phyloP scores from a whole-genome alignment of 139 green algal genomes.

The Gonium pectorale region DNA sequence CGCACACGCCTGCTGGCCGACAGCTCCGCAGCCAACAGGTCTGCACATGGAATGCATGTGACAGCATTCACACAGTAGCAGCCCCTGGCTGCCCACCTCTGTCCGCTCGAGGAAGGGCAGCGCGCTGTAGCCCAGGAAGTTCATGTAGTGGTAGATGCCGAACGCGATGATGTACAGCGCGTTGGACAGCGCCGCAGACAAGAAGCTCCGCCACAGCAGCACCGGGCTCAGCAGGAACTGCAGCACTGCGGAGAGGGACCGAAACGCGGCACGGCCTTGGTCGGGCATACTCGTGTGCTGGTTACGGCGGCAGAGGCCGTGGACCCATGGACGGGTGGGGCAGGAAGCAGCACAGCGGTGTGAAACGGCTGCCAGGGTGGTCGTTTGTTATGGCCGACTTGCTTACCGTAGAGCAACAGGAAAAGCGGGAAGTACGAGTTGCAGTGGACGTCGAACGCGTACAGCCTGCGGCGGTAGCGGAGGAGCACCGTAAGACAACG shows the following conservation, averaged over 20 bases:
- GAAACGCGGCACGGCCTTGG: no score
- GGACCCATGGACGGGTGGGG: no score
- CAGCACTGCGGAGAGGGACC: conserved; percentile 79
- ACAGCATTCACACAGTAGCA: no score
- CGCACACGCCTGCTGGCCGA: no score
- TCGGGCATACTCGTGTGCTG: no score
- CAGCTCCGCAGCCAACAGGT: no score
- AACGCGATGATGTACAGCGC: conserved; percentile 81
- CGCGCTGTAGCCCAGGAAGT: conserved; percentile 94
- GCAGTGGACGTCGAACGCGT: conserved; percentile 99
- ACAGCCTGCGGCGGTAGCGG: conserved; percentile 77
- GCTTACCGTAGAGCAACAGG: conserved; percentile 85
- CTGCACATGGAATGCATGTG: no score
- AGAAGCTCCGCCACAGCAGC: conserved; percentile 74
- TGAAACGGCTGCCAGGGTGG: no score
- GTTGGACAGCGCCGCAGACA: conserved; percentile 73
- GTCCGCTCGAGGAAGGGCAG: conserved; percentile 91
- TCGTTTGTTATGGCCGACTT: no score
- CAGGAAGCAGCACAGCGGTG: no score
- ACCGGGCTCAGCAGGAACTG: conserved; percentile 88
- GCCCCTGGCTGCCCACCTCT: conserved; percentile 69
- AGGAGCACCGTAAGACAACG: no score
- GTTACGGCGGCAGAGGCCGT: no score
- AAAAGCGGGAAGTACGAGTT: conserved; percentile 97
- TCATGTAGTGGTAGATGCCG: conserved; percentile 95